Percentiles rank a stretch among this genome's conserved stretches.
phyloP scores from a whole-genome alignment of 2,329 filamentous ascomycete species.

The Epichloe glyceriae region DNA sequence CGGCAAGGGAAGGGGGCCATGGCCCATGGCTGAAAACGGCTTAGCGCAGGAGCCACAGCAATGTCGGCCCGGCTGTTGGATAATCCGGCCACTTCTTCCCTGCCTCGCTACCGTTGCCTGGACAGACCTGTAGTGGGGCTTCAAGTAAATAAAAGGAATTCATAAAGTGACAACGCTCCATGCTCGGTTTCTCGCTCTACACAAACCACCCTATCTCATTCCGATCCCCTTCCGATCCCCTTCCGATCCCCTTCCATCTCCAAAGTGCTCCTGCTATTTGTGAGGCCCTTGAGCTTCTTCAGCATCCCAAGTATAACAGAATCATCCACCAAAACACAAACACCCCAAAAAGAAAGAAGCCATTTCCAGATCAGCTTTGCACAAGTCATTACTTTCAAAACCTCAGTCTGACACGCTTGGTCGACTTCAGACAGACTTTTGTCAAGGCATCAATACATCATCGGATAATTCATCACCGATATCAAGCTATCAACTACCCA shows the following conservation, averaged over 20 bases:
- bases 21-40: not conserved
- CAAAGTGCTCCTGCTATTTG: not conserved
- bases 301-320: slow-evolving; percentile 13
- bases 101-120: slow-evolving; percentile 19
- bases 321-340: not conserved
- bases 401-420: slow-evolving; percentile 22
- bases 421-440: slow-evolving; percentile 26
- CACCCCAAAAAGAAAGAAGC: not conserved
- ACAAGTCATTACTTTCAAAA: slow-evolving; percentile 21
- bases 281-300: slow-evolving; percentile 8
- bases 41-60: not conserved
- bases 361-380: slow-evolving; percentile 27
- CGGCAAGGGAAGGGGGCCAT: too few relatives aligned
- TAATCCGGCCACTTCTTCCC: slow-evolving; percentile 3
- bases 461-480: slow-evolving; percentile 31
- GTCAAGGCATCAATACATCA: slow-evolving; percentile 31
- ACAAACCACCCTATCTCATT: slow-evolving; percentile 11
- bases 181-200: slow-evolving; percentile 13
- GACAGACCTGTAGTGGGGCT: slow-evolving; percentile 21
- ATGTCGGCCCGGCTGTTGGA: slow-evolving; percentile 3
- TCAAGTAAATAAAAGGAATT: slow-evolving; percentile 34
- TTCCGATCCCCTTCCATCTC: slow-evolving; percentile 7
- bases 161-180: slow-evolving; percentile 11
- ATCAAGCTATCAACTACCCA: slow-evolving; percentile 34
- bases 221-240: slow-evolving; percentile 9